phyloP scores from a whole-genome alignment of 148 eudicot genomes.

The Chenopodium quinoa region DNA sequence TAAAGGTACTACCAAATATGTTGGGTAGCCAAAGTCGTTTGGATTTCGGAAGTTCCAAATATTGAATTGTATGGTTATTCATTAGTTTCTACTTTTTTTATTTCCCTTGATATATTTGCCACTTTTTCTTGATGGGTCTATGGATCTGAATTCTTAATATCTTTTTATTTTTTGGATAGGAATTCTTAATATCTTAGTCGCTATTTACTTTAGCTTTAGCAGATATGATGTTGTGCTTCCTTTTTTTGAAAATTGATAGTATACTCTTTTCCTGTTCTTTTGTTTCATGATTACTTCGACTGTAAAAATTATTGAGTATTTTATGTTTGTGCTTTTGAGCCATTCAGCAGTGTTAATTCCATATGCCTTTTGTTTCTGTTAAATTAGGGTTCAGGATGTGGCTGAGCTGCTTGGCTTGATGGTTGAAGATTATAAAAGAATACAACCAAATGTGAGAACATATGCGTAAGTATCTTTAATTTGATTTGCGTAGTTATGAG shows the following conservation, averaged over 20 bases:
- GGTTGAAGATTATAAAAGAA: slow-evolving; percentile 81
- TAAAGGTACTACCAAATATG: background rate
- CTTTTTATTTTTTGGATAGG: too few relatives aligned
- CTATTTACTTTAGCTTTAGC: background rate
- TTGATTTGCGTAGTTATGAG: background rate
- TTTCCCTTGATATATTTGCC: too few relatives aligned
- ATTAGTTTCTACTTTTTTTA: too few relatives aligned
- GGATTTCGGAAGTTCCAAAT: background rate
- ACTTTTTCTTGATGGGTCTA: too few relatives aligned
- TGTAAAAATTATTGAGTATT: background rate
- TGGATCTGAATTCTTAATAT: too few relatives aligned
- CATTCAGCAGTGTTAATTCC: background rate
- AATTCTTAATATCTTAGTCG: background rate
- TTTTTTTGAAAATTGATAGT: background rate
- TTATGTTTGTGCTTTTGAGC: slow-evolving; percentile 8
- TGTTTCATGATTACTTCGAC: background rate
- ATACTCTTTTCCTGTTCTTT: background rate
- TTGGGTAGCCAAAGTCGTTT: background rate
- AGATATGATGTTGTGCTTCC: slow-evolving; percentile 1
- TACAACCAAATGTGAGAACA: slow-evolving; percentile 90
- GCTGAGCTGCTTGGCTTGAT: slow-evolving; percentile 98
- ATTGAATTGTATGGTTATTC: background rate
- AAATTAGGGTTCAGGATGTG: slow-evolving; percentile 88
- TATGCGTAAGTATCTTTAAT: slow-evolving; percentile 65
- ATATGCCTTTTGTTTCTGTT: slow-evolving; percentile 1